Evolutionary conservation across 164 flowering plant species (phyloP), one percentile per base, ranked within the genome.

Genomic region (Berberis thunbergii): DNA sequence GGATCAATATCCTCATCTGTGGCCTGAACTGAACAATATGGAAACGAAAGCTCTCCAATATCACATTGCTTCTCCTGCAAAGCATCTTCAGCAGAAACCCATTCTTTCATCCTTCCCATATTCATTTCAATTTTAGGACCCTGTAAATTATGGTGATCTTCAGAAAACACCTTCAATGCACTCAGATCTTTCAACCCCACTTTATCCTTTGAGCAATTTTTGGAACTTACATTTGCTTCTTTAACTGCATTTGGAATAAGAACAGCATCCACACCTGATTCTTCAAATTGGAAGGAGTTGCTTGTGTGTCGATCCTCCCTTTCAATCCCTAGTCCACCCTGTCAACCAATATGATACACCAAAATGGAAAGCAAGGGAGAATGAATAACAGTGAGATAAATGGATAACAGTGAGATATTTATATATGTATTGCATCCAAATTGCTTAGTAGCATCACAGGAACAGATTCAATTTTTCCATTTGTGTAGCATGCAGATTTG

Each of bases 301-400:
- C 46, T 43, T 38, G 49, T 66, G 60, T 53, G 57, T 69, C 42
- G 67, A 53, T 55, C 54, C 54, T 43, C 45, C 61, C 60, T 66
- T 64, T 73, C 65, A 66, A 63, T 41, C 52, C 67, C 63, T 56
- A 53, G 11, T 12, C 49, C 66, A 49, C 40, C 78, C 87, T 86
- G 78, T 54, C 61, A 75, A 38, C 55, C 64, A 76, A 54, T 72
- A 60, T 2, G 7, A 60, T 40, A 46, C 54, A 50, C 10, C 26
- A 59, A 2, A 38, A 45, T 1, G 45, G 43, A 43, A 58, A 10
- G 40, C 5, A 58, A 43, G 43, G 7, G 5, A 12, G 43, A 3
- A 43, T n/a, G n/a, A 42, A 26, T 1, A 57, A 7, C 45, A 26
- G 54, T 4, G 11, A 26, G 26, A 26, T 26, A 26, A 26, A 26